Percentiles rank a stretch among this genome's conserved stretches.
Evolutionary conservation across 2,329 filamentous ascomycete genomes (phyloP).

Genomic region (Trichoderma cornu-damae): DNA sequence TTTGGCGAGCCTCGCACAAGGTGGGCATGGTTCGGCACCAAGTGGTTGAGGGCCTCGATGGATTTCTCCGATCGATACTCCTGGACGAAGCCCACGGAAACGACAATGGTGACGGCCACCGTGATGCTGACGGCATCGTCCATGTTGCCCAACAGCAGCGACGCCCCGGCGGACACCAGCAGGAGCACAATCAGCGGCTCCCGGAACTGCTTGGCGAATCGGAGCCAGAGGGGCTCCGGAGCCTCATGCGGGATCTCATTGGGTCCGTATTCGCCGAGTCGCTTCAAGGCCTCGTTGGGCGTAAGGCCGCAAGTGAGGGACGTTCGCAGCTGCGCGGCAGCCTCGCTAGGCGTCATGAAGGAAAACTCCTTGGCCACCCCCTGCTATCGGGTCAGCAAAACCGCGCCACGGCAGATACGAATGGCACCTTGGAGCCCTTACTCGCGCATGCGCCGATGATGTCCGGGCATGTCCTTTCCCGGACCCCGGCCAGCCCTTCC

Average conservation of each 20-base stretch:
- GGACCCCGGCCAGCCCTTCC: slow-evolving; percentile 27
- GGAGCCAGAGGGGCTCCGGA: slow-evolving; percentile 89
- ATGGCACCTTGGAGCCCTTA: slow-evolving; percentile 30
- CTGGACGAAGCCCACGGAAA: slow-evolving; percentile 92
- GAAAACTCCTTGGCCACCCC: slow-evolving; percentile 56
- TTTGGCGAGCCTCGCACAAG: slow-evolving; percentile 63
- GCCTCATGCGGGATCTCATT: slow-evolving; percentile 95
- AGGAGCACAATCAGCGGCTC: slow-evolving; percentile 93
- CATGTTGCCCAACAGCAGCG: slow-evolving; percentile 83
- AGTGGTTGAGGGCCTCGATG: slow-evolving; percentile 84
- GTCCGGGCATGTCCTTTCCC: slow-evolving; percentile 41
- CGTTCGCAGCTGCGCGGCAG: slow-evolving; percentile 70
- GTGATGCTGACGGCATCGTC: slow-evolving; percentile 96
- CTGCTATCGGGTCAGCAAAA: slow-evolving; percentile 32
- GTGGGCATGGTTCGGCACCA: slow-evolving; percentile 94
- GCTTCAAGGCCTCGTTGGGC: slow-evolving; percentile 71
- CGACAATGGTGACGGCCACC: slow-evolving; percentile 92
- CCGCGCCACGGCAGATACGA: background rate
- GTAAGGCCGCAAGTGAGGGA: slow-evolving; percentile 80
- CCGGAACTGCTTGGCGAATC: slow-evolving; percentile 94
- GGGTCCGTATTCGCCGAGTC: slow-evolving; percentile 74
- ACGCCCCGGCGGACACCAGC: slow-evolving; percentile 80
- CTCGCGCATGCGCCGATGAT: slow-evolving; percentile 52
- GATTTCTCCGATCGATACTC: slow-evolving; percentile 98
- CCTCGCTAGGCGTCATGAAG: slow-evolving; percentile 69